Evolutionary conservation across 495 filamentous ascomycete genomes (phyloP).

Genomic region (Neurospora hispaniola): DNA sequence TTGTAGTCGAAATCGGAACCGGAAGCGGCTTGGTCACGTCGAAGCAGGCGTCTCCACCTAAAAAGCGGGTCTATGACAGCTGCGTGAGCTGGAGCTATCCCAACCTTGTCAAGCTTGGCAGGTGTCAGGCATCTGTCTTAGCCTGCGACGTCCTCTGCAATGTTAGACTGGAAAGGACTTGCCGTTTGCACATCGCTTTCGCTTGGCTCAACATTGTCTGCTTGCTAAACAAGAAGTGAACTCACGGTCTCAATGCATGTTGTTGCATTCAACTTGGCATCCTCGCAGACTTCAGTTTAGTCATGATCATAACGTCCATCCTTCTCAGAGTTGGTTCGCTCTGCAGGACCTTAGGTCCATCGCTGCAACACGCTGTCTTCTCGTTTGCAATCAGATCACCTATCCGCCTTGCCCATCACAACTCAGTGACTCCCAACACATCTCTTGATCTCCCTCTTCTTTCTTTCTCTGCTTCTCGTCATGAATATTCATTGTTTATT

Average conservation of each 20-base stretch:
- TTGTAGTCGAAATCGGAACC: neutral
- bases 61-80: neutral
- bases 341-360: neutral
- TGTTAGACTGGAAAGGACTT: neutral
- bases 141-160: neutral
- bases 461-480: too few relatives aligned
- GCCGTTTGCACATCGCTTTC: neutral
- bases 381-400: neutral
- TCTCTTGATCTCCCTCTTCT: neutral
- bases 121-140: neutral
- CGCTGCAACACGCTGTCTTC: neutral
- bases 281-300: neutral
- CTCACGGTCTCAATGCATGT: too few relatives aligned
- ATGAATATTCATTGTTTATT: too few relatives aligned
- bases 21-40: neutral
- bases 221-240: neutral
- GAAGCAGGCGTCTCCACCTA: neutral
- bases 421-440: neutral
- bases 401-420: neutral
- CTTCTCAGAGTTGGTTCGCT: neutral
- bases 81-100: neutral
- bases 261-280: neutral
- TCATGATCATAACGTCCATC: neutral
- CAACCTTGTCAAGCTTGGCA: neutral
- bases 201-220: neutral